These are phyloP conservation scores for Botrytis porri DNA, from an alignment of 2,329 filamentous ascomycete genomes.

Conservation along the genomic window DNA sequence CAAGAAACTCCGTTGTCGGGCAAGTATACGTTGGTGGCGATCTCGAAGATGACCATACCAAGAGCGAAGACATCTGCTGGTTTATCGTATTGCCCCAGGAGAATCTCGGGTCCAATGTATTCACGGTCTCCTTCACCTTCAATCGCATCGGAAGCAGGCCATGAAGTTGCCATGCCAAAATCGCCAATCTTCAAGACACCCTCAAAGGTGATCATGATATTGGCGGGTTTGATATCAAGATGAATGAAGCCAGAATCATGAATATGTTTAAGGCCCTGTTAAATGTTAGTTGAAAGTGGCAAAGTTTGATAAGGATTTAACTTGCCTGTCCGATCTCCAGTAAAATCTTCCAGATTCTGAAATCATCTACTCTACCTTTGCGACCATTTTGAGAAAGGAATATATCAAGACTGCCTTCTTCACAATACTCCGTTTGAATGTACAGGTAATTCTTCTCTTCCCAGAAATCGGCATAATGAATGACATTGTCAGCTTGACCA, in stretches of 20 bases:
- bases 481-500: conserved; percentile 76
- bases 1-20: conserved; percentile 90
- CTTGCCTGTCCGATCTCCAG: conserved; percentile 80
- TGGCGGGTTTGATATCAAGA: conserved; percentile 81
- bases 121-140: conserved; percentile 94
- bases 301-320: conserved; percentile 25
- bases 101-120: conserved; percentile 92
- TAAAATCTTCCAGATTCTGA: conserved; percentile 97
- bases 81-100: conserved; percentile 82
- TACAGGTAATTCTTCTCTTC: conserved; percentile 82
- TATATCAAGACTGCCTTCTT: conserved; percentile 83
- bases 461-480: conserved; percentile 84
- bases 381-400: conserved; percentile 82
- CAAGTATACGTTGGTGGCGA: conserved; percentile 87
- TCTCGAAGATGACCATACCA: conserved; percentile 91
- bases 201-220: conserved; percentile 77
- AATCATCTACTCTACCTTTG: conserved; percentile 88
- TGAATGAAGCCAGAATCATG: conserved; percentile 86
- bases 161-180: conserved; percentile 76
- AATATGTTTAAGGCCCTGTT: conserved; percentile 81
- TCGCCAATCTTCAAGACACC: conserved; percentile 82
- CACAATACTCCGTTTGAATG: conserved; percentile 96
- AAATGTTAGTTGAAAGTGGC: conserved; percentile 30
- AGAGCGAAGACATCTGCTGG: conserved; percentile 92
- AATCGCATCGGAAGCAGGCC: conserved; percentile 72